Conservation (phyloP, 208 protist species). For the Trypanosoma cruzi region DNA sequence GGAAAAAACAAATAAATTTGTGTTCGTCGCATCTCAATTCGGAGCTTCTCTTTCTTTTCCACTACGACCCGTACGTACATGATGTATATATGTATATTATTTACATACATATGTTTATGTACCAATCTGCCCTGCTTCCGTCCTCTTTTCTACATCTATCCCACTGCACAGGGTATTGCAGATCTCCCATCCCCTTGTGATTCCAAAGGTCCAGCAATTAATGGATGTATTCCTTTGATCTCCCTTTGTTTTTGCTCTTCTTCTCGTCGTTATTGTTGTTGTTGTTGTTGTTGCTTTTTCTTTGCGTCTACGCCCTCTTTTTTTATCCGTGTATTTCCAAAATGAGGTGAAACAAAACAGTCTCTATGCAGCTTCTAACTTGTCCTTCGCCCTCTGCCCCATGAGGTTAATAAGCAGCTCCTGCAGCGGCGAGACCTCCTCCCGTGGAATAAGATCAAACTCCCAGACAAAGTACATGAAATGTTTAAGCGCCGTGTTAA, state of each 20-base stretch:
- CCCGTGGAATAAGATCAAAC: slow-evolving; percentile 83
- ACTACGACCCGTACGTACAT: neutral
- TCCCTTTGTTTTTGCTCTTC: neutral
- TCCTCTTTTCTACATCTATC: neutral
- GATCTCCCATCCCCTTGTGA: neutral
- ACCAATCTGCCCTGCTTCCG: neutral
- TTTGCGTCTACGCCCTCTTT: slow-evolving; percentile 7
- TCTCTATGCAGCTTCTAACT: slow-evolving; percentile 33
- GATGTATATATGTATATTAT: no score
- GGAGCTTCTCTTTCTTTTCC: neutral
- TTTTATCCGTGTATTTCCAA: slow-evolving; percentile 2
- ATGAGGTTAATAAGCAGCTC: slow-evolving; percentile 87
- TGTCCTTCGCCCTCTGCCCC: slow-evolving; percentile 78
- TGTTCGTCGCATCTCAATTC: neutral
- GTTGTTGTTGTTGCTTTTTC: slow-evolving; percentile 1
- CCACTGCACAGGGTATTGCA: neutral
- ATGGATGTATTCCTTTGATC: neutral
- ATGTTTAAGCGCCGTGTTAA: slow-evolving; percentile 97
- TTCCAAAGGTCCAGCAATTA: neutral
- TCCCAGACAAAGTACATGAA: slow-evolving; percentile 93
- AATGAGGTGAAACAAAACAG: neutral
- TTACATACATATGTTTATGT: no score
- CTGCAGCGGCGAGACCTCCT: slow-evolving; percentile 79
- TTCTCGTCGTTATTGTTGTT: no score
- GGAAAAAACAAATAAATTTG: neutral